phyloP scores from a whole-genome alignment of 2,329 filamentous ascomycete genomes.

The Ceratocystis destructans region DNA sequence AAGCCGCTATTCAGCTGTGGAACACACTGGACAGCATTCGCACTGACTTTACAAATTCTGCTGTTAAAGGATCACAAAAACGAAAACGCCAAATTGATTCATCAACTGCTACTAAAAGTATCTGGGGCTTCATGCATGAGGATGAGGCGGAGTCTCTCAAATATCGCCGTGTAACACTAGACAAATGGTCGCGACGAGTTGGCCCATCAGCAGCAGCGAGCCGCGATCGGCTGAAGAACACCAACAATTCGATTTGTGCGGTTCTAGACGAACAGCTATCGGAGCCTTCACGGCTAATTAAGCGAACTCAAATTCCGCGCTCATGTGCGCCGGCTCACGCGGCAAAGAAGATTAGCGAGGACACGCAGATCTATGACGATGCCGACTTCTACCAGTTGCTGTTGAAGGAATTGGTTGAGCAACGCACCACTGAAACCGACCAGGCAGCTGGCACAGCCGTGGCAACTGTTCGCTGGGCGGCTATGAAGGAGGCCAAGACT shows the following conservation, averaged over 20 bases:
- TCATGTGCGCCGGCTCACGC: conserved; percentile 64
- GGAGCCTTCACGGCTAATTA: conserved; percentile 51
- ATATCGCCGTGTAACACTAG: conserved; percentile 57
- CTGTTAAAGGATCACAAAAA: conserved; percentile 42
- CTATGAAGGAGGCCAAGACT: conserved; percentile 59
- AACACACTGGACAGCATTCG: conserved; percentile 63
- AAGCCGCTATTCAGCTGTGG: conserved; percentile 73
- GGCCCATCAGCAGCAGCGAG: conserved; percentile 33
- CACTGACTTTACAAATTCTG: conserved; percentile 25
- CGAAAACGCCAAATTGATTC: conserved; percentile 41
- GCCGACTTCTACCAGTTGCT: conserved; percentile 89
- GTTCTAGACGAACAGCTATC: conserved; percentile 56
- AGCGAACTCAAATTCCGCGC: conserved; percentile 55
- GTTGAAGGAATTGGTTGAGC: conserved; percentile 83
- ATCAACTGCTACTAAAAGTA: conserved; percentile 45
- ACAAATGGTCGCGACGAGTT: conserved; percentile 77
- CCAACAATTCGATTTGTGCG: conserved; percentile 45
- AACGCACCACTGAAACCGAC: conserved; percentile 59
- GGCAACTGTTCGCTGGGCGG: conserved; percentile 50
- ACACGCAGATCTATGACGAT: conserved; percentile 68
- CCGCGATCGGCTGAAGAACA: conserved; percentile 25
- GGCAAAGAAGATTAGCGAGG: conserved; percentile 42
- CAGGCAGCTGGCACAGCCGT: conserved; percentile 39
- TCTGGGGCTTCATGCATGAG: conserved; percentile 59
- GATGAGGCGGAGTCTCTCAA: conserved; percentile 47